These are phyloP conservation scores for Neoascochyta sp. DNA, from an alignment of 2,329 filamentous ascomycete genomes.

Conservation along the genomic window DNA sequence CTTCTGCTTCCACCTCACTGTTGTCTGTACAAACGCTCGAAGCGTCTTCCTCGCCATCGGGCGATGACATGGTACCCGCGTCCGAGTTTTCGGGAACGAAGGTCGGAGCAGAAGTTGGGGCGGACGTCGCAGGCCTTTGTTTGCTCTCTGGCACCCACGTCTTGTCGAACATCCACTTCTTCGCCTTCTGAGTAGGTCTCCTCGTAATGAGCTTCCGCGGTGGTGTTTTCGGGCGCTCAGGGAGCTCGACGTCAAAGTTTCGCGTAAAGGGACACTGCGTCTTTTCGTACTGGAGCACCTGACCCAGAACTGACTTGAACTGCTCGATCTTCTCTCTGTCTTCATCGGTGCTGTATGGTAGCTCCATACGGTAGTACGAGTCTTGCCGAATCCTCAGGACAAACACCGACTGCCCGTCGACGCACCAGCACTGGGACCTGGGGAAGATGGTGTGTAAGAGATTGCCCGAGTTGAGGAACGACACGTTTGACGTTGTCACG, in stretches of 20 bases:
- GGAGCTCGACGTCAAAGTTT: conserved; percentile 69
- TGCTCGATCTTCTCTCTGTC: conserved; percentile 62
- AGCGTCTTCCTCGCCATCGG: conserved; percentile 32
- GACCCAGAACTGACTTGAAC: conserved; percentile 65
- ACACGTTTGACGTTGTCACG: conserved; percentile 72
- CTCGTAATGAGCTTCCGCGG: conserved; percentile 48
- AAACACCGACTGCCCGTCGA: conserved; percentile 79
- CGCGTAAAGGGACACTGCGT: conserved; percentile 82
- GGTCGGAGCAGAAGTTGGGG: too few species aligned
- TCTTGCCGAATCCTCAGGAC: conserved; percentile 81
- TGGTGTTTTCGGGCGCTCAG: conserved; percentile 63
- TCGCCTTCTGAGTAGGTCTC: conserved; percentile 54
- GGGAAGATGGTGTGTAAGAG: conserved; percentile 83
- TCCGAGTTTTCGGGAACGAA: conserved; percentile 30
- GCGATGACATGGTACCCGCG: conserved; percentile 26
- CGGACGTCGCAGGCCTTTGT: conserved; percentile 27
- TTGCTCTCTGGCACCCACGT: conserved; percentile 48
- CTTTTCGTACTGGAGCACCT: conserved; percentile 79
- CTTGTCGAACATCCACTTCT: conserved; percentile 48
- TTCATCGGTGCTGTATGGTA: conserved; percentile 63
- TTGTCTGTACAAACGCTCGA: conserved; percentile 33
- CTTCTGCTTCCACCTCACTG: conserved; percentile 26
- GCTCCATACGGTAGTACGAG: conserved; percentile 86
- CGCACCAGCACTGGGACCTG: conserved; percentile 90
- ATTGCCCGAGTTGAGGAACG: conserved; percentile 80